Conservation (phyloP, 2,329 filamentous ascomycete genomes). For the Fusarium sp. region DNA sequence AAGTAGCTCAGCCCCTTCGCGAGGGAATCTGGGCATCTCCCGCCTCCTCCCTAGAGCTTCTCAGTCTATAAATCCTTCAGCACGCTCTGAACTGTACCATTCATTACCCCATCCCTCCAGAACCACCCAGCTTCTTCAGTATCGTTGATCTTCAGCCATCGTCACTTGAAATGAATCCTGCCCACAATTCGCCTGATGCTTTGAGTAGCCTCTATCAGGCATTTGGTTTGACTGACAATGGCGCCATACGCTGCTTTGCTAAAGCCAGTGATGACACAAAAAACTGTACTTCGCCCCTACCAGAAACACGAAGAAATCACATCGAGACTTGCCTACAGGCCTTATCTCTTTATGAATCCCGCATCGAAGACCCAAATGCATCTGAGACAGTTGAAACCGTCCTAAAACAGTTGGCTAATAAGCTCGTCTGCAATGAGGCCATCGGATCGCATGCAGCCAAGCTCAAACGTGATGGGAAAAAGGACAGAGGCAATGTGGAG, state of each 20-base stretch:
- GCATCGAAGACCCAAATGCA: not conserved
- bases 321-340: not conserved
- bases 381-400: not conserved
- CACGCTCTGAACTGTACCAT: too few species aligned
- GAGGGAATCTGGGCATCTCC: not conserved
- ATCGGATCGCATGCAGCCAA: not conserved
- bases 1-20: conserved; percentile 6
- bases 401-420: not conserved
- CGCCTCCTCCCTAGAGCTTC: not conserved
- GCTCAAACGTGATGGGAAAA: not conserved
- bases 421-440: not conserved
- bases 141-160: not conserved
- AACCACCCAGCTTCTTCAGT: too few species aligned
- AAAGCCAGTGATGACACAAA: not conserved
- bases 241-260: not conserved
- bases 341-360: not conserved
- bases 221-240: not conserved
- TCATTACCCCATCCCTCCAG: not conserved
- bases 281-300: not conserved
- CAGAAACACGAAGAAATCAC: not conserved
- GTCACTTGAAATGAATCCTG: not conserved
- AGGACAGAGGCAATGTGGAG: not conserved
- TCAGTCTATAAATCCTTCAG: not conserved
- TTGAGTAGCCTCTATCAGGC: conserved; percentile 14
- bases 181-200: not conserved